Evolutionary conservation across 768 basidiomycete genomes (phyloP), one percentile per base, ranked within the genome.

Genomic region (Galerina sulciceps): DNA sequence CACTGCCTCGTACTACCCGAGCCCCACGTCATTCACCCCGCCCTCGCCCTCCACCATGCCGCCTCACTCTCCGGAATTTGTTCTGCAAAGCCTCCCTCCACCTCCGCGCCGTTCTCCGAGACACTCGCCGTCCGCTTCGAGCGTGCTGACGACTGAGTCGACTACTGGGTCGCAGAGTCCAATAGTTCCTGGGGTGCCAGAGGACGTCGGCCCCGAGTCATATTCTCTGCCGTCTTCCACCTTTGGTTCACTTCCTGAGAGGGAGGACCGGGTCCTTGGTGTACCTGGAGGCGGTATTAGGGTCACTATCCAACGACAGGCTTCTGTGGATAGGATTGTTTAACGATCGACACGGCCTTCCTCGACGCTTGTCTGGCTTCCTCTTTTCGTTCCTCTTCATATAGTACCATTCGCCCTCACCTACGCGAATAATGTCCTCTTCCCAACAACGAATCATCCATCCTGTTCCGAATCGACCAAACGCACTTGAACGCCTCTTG

Each of bases 1-100:
- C 23, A 58, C 65, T 0, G 61, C 65, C 50, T 59, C 67, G 3
- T 56, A 61, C 34, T 65, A 64, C 23, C 53, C 15, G 23, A 53
- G 37, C 23, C 54, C 35, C 17, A 34, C 43, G 13, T 35, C 42
- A 20, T 36, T 42, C 38, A 31, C 11, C 17, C 49, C 60, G 20
- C 54, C 55, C 22, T 40, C 44, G 4, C 43, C 35, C 10, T 36
- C 48, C n/a, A 11, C 44, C 11, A 26, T 46, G n/a, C 36, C 40
- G 15, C 61, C 36, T 17, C 48, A 38, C 17, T 9, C 46, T 5
- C 54, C 43, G 0, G 36, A 31, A 0, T 17, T 42, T 13, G 38
- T 26, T 11, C 42, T 38, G 8, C 38, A 47, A 15, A 41, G 45
- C 20, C 38, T 57, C 6, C 55, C 55, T 0, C 55, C 55, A 5